Evolutionary conservation across 768 basidiomycete species (phyloP).

Genomic region (Suillus discolor): DNA sequence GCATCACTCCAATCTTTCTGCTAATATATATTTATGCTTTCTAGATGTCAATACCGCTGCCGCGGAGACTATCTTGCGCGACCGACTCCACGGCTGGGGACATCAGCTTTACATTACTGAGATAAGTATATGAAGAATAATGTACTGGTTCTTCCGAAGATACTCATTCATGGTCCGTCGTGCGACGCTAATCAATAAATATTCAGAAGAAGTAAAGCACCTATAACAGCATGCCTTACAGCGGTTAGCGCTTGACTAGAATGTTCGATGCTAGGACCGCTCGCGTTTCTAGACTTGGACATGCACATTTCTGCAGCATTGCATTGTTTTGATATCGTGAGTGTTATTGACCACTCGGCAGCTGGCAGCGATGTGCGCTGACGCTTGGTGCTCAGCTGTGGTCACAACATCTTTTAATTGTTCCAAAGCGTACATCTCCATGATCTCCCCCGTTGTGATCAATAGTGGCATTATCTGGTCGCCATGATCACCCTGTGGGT

Average conservation of each 20-base stretch:
- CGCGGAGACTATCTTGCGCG: background rate
- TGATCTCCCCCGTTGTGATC: background rate
- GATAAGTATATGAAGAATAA: background rate
- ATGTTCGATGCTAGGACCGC: background rate
- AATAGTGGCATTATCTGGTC: background rate
- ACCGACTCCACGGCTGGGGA: background rate
- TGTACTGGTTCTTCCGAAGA: background rate
- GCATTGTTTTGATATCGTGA: background rate
- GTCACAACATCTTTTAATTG: background rate
- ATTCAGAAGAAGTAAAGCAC: background rate
- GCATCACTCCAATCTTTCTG: background rate
- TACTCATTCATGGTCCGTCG: background rate
- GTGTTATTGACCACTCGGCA: background rate
- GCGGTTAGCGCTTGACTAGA: background rate
- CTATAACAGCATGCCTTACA: background rate
- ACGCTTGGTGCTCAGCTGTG: too few species aligned
- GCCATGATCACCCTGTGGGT: background rate
- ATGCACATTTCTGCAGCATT: background rate
- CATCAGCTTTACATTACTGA: background rate
- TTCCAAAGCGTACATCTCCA: background rate
- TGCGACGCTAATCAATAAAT: conserved; percentile 21
- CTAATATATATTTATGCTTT: background rate
- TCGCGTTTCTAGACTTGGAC: background rate
- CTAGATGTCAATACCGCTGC: background rate
- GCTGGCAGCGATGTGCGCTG: background rate